These are phyloP conservation scores for Aotearoamyces nothofagi DNA, from an alignment of 2,329 filamentous ascomycete genomes.

Conservation along the genomic window DNA sequence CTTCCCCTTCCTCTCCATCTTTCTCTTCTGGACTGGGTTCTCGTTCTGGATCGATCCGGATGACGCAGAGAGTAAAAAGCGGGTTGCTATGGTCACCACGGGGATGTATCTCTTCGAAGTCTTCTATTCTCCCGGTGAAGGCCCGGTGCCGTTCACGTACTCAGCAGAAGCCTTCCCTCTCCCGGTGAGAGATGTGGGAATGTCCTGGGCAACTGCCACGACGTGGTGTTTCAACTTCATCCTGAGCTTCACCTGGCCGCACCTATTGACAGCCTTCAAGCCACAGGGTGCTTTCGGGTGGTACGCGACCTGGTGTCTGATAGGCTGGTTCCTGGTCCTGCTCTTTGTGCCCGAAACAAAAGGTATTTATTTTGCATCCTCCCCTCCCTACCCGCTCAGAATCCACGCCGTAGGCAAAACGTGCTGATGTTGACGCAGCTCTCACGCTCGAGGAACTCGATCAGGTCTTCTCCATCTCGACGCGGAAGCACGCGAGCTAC, in stretches of 20 bases:
- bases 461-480: conserved; percentile 11
- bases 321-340: conserved; percentile 38
- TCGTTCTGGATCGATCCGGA: conserved; percentile 36
- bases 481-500: conserved; percentile 10
- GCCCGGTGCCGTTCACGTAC: conserved; percentile 54
- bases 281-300: conserved; percentile 30
- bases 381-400: too few species aligned
- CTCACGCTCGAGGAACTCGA: conserved; percentile 20
- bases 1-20: conserved; percentile 46
- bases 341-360: conserved; percentile 39
- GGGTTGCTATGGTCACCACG: conserved; percentile 36
- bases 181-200: conserved; percentile 55
- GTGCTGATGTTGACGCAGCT: too few species aligned
- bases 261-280: conserved; percentile 24
- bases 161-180: conserved; percentile 56
- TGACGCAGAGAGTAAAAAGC: conserved; percentile 27
- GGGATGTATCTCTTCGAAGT: conserved; percentile 46
- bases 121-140: conserved; percentile 51
- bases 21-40: conserved; percentile 35
- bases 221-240: conserved; percentile 44
- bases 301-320: conserved; percentile 36
- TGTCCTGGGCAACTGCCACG: conserved; percentile 54
- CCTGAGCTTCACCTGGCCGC: conserved; percentile 32
- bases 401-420: too few species aligned
- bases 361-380: too few species aligned